Conservation (phyloP, 2,329 filamentous ascomycete species). For the Aureobasidium sp. region DNA sequence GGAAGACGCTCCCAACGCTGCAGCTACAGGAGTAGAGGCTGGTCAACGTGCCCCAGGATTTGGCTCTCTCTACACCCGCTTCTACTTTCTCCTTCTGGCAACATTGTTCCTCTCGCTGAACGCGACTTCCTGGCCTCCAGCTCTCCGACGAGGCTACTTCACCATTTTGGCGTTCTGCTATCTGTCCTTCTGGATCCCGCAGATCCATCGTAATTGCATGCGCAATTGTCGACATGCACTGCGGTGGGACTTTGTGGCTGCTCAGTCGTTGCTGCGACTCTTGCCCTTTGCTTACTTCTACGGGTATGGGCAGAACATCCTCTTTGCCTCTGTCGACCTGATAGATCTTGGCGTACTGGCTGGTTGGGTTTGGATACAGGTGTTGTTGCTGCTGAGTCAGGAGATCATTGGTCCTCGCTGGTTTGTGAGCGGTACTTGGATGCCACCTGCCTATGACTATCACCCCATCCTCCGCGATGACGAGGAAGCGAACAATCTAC, state of each 20-base stretch:
- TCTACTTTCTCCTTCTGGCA: conserved; percentile 52
- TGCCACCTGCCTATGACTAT: conserved; percentile 78
- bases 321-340: conserved; percentile 65
- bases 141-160: conserved; percentile 46
- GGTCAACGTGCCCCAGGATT: conserved; percentile 33
- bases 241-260: conserved; percentile 83
- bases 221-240: conserved; percentile 87
- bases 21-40: conserved; percentile 23
- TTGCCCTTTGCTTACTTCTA: conserved; percentile 83
- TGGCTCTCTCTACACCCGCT: conserved; percentile 52
- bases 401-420: conserved; percentile 83
- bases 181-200: conserved; percentile 84
- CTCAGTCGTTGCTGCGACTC: conserved; percentile 70
- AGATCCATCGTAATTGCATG: conserved; percentile 82
- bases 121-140: conserved; percentile 48
- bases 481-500: conserved; percentile 66
- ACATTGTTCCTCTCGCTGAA: conserved; percentile 53
- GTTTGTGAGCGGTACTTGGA: conserved; percentile 60
- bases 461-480: conserved; percentile 83
- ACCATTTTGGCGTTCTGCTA: conserved; percentile 63
- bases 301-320: conserved; percentile 65
- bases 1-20: conserved; percentile 28
- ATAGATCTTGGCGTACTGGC: conserved; percentile 56
- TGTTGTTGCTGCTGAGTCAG: conserved; percentile 70
- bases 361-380: conserved; percentile 82